phyloP scores from a whole-genome alignment of 2,329 filamentous ascomycete species.

The Penicillium brasilianum region DNA sequence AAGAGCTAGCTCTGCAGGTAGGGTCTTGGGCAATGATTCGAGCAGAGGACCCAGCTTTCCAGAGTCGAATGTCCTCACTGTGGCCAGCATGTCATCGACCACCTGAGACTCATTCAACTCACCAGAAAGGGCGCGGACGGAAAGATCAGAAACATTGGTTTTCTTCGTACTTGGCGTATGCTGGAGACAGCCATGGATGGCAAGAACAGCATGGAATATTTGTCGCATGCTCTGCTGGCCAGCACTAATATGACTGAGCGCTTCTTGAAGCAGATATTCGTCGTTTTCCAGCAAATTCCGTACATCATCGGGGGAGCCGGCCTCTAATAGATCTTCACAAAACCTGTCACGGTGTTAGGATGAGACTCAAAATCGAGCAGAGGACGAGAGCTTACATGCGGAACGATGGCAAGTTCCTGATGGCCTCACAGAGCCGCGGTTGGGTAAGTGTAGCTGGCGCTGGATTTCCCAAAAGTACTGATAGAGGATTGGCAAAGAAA shows the following conservation, averaged over 20 bases:
- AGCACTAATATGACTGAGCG: slow-evolving; percentile 43
- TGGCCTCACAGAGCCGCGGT: slow-evolving; percentile 57
- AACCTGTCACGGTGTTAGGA: slow-evolving; percentile 37
- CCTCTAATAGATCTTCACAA: slow-evolving; percentile 50
- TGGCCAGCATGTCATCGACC: slow-evolving; percentile 58
- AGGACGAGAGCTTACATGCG: slow-evolving; percentile 41
- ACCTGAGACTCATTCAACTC: slow-evolving; percentile 58
- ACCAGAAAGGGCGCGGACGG: slow-evolving; percentile 53
- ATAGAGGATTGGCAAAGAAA: slow-evolving; percentile 65
- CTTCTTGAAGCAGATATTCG: slow-evolving; percentile 51
- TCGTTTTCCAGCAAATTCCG: slow-evolving; percentile 58
- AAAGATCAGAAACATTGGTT: slow-evolving; percentile 42
- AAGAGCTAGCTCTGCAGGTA: slow-evolving; percentile 45
- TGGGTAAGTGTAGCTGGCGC: slow-evolving; percentile 34
- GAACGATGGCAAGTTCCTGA: slow-evolving; percentile 64
- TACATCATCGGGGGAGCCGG: slow-evolving; percentile 40
- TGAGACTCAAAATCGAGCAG: background rate
- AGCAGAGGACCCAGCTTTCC: slow-evolving; percentile 53
- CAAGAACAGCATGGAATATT: slow-evolving; percentile 41
- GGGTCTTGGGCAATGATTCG: slow-evolving; percentile 39
- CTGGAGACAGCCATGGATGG: slow-evolving; percentile 35
- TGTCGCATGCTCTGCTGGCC: slow-evolving; percentile 48
- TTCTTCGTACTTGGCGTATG: slow-evolving; percentile 39
- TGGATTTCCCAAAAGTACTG: slow-evolving; percentile 52
- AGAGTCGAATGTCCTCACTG: slow-evolving; percentile 59